Conservation (phyloP, 2,329 filamentous ascomycete species). For the Ophiosphaerella narmari region DNA sequence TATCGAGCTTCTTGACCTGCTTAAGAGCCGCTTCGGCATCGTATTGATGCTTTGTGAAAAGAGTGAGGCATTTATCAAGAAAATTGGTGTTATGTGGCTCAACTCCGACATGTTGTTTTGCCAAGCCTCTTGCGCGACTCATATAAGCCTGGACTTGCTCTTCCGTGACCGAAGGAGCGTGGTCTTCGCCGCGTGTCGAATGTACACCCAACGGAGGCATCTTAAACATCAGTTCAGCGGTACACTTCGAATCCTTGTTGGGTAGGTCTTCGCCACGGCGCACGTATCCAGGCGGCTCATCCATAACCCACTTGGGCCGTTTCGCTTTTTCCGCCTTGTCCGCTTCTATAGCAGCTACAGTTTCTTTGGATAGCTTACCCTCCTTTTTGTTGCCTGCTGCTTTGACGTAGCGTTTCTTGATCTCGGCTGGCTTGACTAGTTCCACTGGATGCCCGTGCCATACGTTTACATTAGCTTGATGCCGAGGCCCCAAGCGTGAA, state of each 20-base stretch:
- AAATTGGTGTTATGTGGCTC: slow-evolving; percentile 81
- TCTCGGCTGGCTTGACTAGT: slow-evolving; percentile 84
- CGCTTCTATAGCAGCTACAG: slow-evolving; percentile 76
- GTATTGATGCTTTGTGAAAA: slow-evolving; percentile 74
- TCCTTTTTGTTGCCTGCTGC: slow-evolving; percentile 71
- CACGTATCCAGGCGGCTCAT: slow-evolving; percentile 86
- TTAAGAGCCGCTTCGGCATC: slow-evolving; percentile 72
- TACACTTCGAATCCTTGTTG: slow-evolving; percentile 73
- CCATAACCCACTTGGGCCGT: slow-evolving; percentile 90
- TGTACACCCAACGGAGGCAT: slow-evolving; percentile 63
- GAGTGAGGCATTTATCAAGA: slow-evolving; percentile 77
- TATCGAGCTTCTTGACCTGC: slow-evolving; percentile 69
- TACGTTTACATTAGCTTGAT: slow-evolving; percentile 82
- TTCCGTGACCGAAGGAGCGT: slow-evolving; percentile 52
- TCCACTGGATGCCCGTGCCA: slow-evolving; percentile 91
- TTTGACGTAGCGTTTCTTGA: slow-evolving; percentile 76
- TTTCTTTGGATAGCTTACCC: slow-evolving; percentile 77
- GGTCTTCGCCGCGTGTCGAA: slow-evolving; percentile 52
- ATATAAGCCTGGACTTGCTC: slow-evolving; percentile 78
- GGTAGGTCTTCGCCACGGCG: slow-evolving; percentile 79
- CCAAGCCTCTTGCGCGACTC: slow-evolving; percentile 66
- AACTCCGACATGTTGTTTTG: slow-evolving; percentile 67
- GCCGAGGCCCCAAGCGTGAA: slow-evolving; percentile 85
- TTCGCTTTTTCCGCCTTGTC: slow-evolving; percentile 79
- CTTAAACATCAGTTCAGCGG: slow-evolving; percentile 77